Conservation (phyloP, 2,329 filamentous ascomycete species). For the Alternaria tenuissima region DNA sequence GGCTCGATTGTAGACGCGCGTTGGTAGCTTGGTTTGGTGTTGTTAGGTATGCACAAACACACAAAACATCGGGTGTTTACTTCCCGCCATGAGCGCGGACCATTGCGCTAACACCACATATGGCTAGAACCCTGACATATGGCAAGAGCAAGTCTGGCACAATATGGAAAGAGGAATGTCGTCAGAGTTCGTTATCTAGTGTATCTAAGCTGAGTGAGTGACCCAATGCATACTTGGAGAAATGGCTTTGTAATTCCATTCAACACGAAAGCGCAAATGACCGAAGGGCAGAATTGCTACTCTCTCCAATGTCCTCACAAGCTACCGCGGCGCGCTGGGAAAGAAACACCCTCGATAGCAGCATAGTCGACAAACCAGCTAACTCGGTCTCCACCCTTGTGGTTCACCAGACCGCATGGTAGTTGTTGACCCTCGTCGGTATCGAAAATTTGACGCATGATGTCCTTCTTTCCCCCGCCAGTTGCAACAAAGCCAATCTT, state of each 20-base stretch:
- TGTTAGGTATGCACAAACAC: constrained; percentile 7
- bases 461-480: constrained; percentile 85
- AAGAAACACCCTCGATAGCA: constrained; percentile 85
- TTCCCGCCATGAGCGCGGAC: constrained; percentile 8
- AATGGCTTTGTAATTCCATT: constrained; percentile 22
- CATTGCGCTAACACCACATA: constrained; percentile 8
- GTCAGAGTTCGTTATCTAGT: constrained; percentile 28
- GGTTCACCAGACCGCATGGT: constrained; percentile 89
- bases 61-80: constrained; percentile 18
- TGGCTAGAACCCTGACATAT: constrained; percentile 5
- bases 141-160: constrained; percentile 3
- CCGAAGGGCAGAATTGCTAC: background rate
- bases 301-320: constrained; percentile 52
- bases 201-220: constrained; percentile 33
- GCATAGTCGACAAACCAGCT: constrained; percentile 94
- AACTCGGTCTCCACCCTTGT: constrained; percentile 81
- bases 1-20: constrained; percentile 24
- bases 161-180: constrained; percentile 2
- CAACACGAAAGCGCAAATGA: constrained; percentile 38
- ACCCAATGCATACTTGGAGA: constrained; percentile 35
- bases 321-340: constrained; percentile 74
- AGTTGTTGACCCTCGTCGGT: constrained; percentile 73
- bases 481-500: constrained; percentile 93
- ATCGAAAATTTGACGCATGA: constrained; percentile 93
- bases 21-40: constrained; percentile 5